Conservation (phyloP, 305 asterid species). For the Fraxinus sp. region DNA sequence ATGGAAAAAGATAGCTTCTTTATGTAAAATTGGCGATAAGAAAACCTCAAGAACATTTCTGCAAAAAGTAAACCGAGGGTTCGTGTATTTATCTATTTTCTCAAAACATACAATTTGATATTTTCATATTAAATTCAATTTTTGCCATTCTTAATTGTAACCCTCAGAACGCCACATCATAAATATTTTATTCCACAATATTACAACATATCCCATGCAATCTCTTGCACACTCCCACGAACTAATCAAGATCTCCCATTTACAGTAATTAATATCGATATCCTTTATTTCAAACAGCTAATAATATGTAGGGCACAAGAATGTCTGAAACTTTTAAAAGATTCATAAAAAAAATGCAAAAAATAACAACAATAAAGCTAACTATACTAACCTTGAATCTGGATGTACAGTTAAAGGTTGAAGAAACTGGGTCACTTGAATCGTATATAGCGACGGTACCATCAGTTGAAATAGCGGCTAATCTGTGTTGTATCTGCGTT, state of each 20-base stretch:
- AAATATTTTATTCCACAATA: neutral
- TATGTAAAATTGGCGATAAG: neutral
- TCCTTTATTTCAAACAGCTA: neutral
- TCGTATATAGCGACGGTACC: constrained; percentile 60
- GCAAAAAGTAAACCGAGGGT: neutral
- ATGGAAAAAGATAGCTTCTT: neutral
- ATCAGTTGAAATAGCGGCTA: constrained; percentile 62
- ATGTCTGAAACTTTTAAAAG: neutral
- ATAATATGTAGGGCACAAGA: neutral
- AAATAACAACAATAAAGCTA: neutral
- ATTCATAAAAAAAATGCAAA: neutral
- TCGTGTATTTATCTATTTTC: neutral
- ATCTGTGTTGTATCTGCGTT: constrained; percentile 36
- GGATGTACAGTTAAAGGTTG: constrained; percentile 47
- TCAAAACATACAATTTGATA: neutral
- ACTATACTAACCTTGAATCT: constrained; percentile 54
- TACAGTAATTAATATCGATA: neutral
- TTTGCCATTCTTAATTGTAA: neutral
- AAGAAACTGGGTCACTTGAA: constrained; percentile 72
- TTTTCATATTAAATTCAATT: neutral
- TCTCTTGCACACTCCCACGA: neutral
- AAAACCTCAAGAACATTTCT: neutral
- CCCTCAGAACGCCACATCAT: neutral
- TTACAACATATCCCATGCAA: neutral
- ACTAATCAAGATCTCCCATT: neutral